Evolutionary conservation across 2,329 filamentous ascomycete species (phyloP), one percentile per base, ranked within the genome.

Genomic region (Aspergillus transmontanensis): DNA sequence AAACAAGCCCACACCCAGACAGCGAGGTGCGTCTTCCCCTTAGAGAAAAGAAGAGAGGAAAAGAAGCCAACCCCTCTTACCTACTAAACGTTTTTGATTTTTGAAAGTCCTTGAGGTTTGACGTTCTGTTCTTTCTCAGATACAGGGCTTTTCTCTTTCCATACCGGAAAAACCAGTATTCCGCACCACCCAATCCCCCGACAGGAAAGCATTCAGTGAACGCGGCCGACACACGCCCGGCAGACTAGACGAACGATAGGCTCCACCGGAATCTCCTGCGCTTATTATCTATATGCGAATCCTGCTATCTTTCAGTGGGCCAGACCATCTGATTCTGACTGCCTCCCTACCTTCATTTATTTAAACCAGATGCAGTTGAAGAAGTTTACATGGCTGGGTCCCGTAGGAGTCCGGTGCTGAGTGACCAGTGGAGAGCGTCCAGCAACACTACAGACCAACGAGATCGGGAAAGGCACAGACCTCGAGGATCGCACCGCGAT

Each of bases 401-500:
- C 74, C 78, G 75, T 76, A 78, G 76, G 77, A 82, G 79, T 78
- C 80, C 80, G 74, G 77, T 78, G 73, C 77, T 82, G 79, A 83
- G 77, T 80, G 78, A 83, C 74, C 76, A 82, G 76, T 81, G 81
- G 81, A 82, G 78, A 77, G 77, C 73, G 72, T 74, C 80, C 73
- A 75, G 75, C 69, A 77, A 81, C 66, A 71, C 70, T 64, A 73
- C 74, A 72, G 75, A 79, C 66, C 71, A 71, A 63, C 74, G 68
- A 72, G 74, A 76, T 57, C 72, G 70, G 66, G 72, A 76, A 60
- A 70, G 68, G 64, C 73, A 72, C 65, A 72, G 75, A 80, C 73
- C 79, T 81, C 82, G 68, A 79, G 79, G 74, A 75, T 73, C 75
- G 59, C 68, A 74, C 65, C 73, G 73, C 59, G 74, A 76, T 59